Conservation (phyloP, 768 basidiomycete genomes). For the Gyrodon lividus region DNA sequence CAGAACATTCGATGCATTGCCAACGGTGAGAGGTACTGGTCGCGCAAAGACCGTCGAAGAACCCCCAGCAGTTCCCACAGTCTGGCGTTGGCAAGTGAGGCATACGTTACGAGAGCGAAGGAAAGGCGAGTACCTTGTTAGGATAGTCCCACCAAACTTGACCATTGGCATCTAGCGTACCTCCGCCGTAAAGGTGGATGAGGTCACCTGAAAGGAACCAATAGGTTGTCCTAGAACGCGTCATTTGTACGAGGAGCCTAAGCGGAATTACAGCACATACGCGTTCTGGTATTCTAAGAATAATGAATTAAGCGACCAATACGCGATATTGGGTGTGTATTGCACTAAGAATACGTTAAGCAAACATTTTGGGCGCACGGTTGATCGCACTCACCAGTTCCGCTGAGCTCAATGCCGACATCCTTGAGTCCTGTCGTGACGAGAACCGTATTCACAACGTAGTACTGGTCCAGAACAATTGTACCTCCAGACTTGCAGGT, state of each 20-base stretch:
- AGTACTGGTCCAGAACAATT: conserved; percentile 33
- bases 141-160: conserved; percentile 41
- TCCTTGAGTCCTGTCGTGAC: conserved; percentile 36
- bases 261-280: conserved; percentile 19
- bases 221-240: conserved; percentile 33
- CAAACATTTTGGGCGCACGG: neutral
- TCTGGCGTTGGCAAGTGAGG: conserved; percentile 18
- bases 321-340: conserved; percentile 40
- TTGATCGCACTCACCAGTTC: conserved; percentile 31
- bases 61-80: conserved; percentile 40
- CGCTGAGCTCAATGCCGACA: conserved; percentile 40
- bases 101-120: neutral
- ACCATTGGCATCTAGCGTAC: conserved; percentile 44
- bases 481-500: conserved; percentile 28
- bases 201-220: conserved; percentile 40
- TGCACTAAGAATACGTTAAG: conserved; percentile 21
- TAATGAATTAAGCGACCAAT: conserved; percentile 40
- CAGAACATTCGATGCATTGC: conserved; percentile 41
- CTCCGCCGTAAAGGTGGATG: conserved; percentile 42
- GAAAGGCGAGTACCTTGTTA: conserved; percentile 21
- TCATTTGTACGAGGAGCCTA: neutral
- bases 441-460: conserved; percentile 40
- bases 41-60: conserved; percentile 43
- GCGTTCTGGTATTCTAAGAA: conserved; percentile 45
- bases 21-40: conserved; percentile 44